Evolutionary conservation across 805 yeast species (phyloP).

Genomic region (Maudiozyma barnettii): DNA sequence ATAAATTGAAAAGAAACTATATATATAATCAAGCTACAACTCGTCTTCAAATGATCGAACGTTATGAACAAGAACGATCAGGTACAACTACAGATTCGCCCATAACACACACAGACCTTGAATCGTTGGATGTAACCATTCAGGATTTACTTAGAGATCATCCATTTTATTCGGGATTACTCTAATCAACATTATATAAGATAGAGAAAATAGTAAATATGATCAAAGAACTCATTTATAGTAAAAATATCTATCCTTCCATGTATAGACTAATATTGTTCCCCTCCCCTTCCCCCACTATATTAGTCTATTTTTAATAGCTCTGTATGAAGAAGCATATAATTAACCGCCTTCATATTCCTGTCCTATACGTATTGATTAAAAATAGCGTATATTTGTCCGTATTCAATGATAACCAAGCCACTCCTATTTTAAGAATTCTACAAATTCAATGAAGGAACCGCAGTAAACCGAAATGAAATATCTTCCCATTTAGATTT

Average conservation of each 20-base stretch:
- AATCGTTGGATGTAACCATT: conserved; percentile 1
- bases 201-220: too few species aligned
- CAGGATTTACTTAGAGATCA: conserved; percentile 15
- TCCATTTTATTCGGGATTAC: conserved; percentile 11
- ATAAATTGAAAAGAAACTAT: conserved; percentile 24
- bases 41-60: conserved; percentile 11
- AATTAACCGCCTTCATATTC: too few species aligned
- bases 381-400: neutral
- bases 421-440: conserved; percentile 3
- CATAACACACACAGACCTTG: neutral
- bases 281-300: too few species aligned
- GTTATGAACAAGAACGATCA: neutral
- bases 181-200: neutral
- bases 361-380: too few species aligned
- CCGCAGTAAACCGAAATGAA: neutral
- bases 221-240: too few species aligned
- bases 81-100: too few species aligned
- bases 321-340: too few species aligned
- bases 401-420: conserved; percentile 6
- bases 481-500: neutral
- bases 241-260: too few species aligned
- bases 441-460: too few species aligned
- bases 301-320: too few species aligned
- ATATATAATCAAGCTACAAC: conserved; percentile 18
- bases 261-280: too few species aligned